These are phyloP conservation scores for Mucor piriformis DNA, from an alignment of 371 early-diverging fungal species.

Conservation along the genomic window DNA sequence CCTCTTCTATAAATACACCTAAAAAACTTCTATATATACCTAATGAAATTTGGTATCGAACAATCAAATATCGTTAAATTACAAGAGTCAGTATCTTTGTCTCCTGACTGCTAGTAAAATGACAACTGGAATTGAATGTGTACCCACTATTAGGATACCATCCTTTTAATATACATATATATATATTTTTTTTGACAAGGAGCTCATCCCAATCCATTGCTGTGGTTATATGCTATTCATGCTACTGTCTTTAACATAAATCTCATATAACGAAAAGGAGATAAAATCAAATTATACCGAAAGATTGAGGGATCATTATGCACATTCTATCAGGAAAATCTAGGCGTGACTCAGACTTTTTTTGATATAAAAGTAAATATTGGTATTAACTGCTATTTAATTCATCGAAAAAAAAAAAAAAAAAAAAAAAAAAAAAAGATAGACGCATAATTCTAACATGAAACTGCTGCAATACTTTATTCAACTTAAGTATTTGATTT, in stretches of 20 bases:
- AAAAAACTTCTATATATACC: neutral
- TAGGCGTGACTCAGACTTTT: neutral
- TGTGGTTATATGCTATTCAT: too few species aligned
- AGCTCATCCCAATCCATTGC: too few species aligned
- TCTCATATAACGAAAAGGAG: neutral
- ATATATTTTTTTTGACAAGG: too few species aligned
- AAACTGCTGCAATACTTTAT: neutral
- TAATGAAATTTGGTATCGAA: neutral
- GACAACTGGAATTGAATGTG: neutral
- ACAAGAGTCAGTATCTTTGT: too few species aligned
- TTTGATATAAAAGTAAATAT: neutral
- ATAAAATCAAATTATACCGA: neutral
- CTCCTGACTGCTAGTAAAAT: neutral
- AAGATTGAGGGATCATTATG: conserved; percentile 1
- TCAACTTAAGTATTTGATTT: neutral
- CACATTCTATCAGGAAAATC: neutral
- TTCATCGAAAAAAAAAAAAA: neutral
- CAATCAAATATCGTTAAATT: too few species aligned
- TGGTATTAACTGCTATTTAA: neutral
- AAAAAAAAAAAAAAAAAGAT: neutral
- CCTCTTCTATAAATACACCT: neutral
- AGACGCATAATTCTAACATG: neutral
- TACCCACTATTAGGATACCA: neutral
- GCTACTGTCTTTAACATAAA: neutral
- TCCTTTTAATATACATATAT: too few species aligned